Evolutionary conservation across 2,329 filamentous ascomycete species (phyloP), one percentile per base, ranked within the genome.

Genomic region (Paracoccidioides lutzii): DNA sequence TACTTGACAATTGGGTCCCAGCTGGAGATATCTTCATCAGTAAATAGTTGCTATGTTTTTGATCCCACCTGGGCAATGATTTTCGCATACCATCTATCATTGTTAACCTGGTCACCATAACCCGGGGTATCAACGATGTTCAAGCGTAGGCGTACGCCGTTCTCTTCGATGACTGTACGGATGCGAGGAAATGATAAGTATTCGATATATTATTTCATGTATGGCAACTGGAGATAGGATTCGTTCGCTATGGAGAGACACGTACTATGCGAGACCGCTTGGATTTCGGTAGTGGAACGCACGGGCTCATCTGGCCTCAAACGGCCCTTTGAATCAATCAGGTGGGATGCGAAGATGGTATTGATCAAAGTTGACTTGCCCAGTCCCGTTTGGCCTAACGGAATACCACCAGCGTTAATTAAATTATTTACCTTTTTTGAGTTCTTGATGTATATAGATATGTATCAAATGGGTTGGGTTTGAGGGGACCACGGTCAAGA

Each of bases 1-100:
- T 98, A 98, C 81, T 98, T 98, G 81, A 98, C 91, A 73, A 98
- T 98, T 61, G 93, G 93, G 71, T 98, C 93, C 93, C 93, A 98
- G 84, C 76, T 79, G 41, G 46, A 54, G 15, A 52, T 8, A 40
- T 53, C 40, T 30, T 7, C 14, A 48, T 55, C 50, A 57, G 55
- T 32, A 38, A 55, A 30, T 4, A 28, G 57, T 57, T 42, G 40
- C 5, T 32, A 43, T 50, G 32, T 43, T n/a, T 35, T 41, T 55
- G 51, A 58, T 53, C 63, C 67, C 60, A 66, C 61, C 58, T 42
- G 15, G n/a, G 3, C 42, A 7, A 15, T n/a, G 42, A 22, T n/a
- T 45, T 44, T 22, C 15, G 56, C 63, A 63, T 71, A 79, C 77
- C 93, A 98, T 81, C 93, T 87, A 78, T 98, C 93, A 75, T 98